These are phyloP conservation scores for Sphaerulina vaccinii DNA, from an alignment of 2,329 filamentous ascomycete genomes.

Conservation along the genomic window DNA sequence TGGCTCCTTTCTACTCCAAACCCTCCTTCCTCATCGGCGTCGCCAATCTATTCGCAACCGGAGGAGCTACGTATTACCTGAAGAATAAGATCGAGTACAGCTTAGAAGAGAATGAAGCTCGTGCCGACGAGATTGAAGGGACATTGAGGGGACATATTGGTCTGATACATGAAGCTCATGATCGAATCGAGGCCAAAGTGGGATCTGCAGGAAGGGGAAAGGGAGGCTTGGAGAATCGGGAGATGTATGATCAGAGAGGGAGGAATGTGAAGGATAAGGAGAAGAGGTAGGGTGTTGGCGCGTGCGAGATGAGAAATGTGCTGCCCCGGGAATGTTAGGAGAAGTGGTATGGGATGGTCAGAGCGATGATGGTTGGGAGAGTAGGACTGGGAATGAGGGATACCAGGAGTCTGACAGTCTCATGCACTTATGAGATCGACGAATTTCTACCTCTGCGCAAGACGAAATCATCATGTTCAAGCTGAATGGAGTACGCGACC, in stretches of 20 bases:
- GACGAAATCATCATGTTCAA: too few relatives aligned
- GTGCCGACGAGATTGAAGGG: conserved; percentile 50
- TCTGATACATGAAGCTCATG: conserved; percentile 48
- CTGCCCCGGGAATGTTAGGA: too few relatives aligned
- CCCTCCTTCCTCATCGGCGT: conserved; percentile 7
- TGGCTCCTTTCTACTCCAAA: conserved; percentile 7
- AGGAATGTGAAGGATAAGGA: conserved; percentile 21
- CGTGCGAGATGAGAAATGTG: background rate
- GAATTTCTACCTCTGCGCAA: too few relatives aligned
- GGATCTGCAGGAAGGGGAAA: conserved; percentile 35
- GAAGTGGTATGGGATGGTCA: too few relatives aligned
- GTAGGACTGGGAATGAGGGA: too few relatives aligned
- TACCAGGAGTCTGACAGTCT: too few relatives aligned
- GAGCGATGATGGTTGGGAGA: background rate
- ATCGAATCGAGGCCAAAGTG: conserved; percentile 45
- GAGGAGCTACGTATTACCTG: conserved; percentile 21
- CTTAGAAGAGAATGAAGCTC: conserved; percentile 50
- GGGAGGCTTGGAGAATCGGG: conserved; percentile 20
- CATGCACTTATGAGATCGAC: too few relatives aligned
- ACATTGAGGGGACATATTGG: conserved; percentile 50
- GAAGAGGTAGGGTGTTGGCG: background rate
- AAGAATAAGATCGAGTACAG: conserved; percentile 38
- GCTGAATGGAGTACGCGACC: too few relatives aligned
- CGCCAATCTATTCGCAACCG: conserved; percentile 20
- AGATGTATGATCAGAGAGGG: conserved; percentile 24